Evolutionary conservation across 345 rosid species (phyloP).

Genomic region (Hibiscus tridactylites): DNA sequence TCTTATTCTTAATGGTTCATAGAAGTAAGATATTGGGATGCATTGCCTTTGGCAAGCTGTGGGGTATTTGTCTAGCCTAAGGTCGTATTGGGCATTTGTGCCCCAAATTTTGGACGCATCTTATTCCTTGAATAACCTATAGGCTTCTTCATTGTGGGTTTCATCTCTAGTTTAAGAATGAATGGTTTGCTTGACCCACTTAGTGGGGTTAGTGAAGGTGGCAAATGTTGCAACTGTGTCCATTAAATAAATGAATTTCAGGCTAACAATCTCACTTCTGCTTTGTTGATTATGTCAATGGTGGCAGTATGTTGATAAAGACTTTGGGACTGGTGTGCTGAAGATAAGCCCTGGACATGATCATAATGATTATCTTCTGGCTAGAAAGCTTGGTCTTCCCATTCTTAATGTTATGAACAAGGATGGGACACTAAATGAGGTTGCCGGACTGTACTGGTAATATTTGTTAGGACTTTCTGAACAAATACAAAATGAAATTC

Average conservation of each 20-base stretch:
- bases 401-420: conserved; percentile 95
- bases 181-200: not conserved
- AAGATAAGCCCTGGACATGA: conserved; percentile 99
- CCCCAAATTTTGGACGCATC: not conserved
- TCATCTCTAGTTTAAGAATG: not conserved
- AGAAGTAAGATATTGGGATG: not conserved
- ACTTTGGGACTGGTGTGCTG: conserved; percentile 96
- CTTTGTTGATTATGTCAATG: conserved; percentile 17
- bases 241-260: not conserved
- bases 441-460: conserved; percentile 90
- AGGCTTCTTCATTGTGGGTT: not conserved
- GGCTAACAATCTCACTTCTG: conserved; percentile 1
- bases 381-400: conserved; percentile 94
- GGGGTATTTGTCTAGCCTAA: not conserved
- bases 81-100: not conserved
- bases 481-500: conserved; percentile 8
- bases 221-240: not conserved
- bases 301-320: conserved; percentile 89
- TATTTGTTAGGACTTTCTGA: conserved; percentile 5
- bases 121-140: not conserved
- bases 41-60: not conserved
- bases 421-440: conserved; percentile 90
- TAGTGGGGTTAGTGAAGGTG: not conserved
- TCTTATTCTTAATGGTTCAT: not conserved
- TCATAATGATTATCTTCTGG: conserved; percentile 93